Evolutionary conservation across 2,329 filamentous ascomycete genomes (phyloP), one percentile per base, ranked within the genome.

Genomic region (Lachnellula cervina): DNA sequence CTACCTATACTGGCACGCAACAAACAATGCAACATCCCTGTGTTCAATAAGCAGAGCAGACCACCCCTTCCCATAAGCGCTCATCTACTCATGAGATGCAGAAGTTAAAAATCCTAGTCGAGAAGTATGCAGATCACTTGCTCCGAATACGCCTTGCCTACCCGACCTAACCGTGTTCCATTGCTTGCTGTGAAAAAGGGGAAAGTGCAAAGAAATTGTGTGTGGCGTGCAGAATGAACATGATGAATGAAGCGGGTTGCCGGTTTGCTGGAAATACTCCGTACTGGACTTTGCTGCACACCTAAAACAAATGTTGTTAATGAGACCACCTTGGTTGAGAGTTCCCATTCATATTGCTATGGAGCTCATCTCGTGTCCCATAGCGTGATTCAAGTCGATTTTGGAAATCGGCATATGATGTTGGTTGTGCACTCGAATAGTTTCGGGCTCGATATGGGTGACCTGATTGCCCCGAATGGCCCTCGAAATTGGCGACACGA

Each of bases 111-210:
- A 47, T n/a, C 13, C 23, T 8, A 47, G 6, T 43, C 21, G 38
- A 51, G 17, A n/a, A 51, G 16, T 51, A 51, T 35, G 49, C 37
- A 42, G 28, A 34, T 28, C 23, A 19, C 19, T 43, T 25, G 49
- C 37, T 40, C 49, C 49, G 35, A 51, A 51, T 42, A 51, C 49
- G 37, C 49, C 49, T 42, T 37, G 19, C 34, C 35, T 23, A 34
- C 4, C 21, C 13, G 25, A 32, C 45, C 25, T 28, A 8, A 32
- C 16, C 23, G 16, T 32, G 17, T 40, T 35, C 35, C 32, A 21
- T 38, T 40, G 48, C 35, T 50, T 9, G 23, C 17, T 25, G 34
- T 19, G 28, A 5, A 35, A 21, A 40, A 38, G 48, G 11, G 32
- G n/a, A 49, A 50, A 50, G 48, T 44, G 21, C 13, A 40, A 40